phyloP scores from a whole-genome alignment of 1,284 basidiomycete species.

The Austroboletus novae-zelandiae region DNA sequence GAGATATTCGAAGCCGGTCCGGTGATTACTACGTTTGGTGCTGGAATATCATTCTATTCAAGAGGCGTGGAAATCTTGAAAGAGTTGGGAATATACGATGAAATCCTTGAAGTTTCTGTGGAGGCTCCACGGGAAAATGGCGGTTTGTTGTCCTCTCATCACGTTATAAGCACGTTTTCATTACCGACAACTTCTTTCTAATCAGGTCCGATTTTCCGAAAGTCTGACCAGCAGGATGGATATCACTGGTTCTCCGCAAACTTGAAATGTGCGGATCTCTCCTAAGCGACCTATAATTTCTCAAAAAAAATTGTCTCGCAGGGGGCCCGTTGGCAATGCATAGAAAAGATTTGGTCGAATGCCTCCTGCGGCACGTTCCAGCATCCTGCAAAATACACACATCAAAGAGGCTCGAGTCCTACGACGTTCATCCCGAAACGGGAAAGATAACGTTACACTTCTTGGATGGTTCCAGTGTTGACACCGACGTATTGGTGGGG shows the following conservation, averaged over 20 bases:
- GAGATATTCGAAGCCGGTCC: slow-evolving; percentile 37
- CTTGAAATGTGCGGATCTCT: slow-evolving; percentile 9
- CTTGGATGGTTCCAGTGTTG: slow-evolving; percentile 29
- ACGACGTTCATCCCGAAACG: slow-evolving; percentile 13
- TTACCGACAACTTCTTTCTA: not conserved
- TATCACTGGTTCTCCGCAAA: slow-evolving; percentile 20
- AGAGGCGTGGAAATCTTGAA: slow-evolving; percentile 37
- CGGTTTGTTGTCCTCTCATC: slow-evolving; percentile 5
- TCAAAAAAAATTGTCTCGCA: slow-evolving; percentile 10
- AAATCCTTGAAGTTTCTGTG: slow-evolving; percentile 9
- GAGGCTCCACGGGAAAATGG: slow-evolving; percentile 11
- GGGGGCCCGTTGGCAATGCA: slow-evolving; percentile 30
- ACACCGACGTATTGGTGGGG: slow-evolving; percentile 37
- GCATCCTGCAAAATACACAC: slow-evolving; percentile 30
- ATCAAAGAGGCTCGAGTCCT: slow-evolving; percentile 30
- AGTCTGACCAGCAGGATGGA: slow-evolving; percentile 26
- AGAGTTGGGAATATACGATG: slow-evolving; percentile 30
- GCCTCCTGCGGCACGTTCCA: slow-evolving; percentile 29
- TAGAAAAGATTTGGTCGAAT: slow-evolving; percentile 33
- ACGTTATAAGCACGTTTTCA: not conserved
- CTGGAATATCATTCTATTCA: slow-evolving; percentile 37
- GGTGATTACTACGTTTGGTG: slow-evolving; percentile 36
- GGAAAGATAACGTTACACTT: slow-evolving; percentile 29
- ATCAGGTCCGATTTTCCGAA: slow-evolving; percentile 19
- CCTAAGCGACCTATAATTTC: not conserved